Base-by-base conservation (phyloP, 176 grass and related monocot genomes). In the Oryza rufipogon region DNA sequence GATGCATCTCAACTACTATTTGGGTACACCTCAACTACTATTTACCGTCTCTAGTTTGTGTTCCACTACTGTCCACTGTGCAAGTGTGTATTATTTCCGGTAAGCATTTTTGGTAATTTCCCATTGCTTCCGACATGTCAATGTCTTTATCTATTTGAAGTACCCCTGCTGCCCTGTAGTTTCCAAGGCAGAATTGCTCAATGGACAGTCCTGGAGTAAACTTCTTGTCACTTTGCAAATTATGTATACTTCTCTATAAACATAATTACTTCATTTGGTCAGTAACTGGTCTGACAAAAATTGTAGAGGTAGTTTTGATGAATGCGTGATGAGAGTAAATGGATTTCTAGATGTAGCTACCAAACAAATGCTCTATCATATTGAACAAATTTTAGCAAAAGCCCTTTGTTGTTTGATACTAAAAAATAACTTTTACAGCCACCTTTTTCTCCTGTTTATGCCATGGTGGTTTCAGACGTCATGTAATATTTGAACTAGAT, bases 211-310 rank as follows among this genome's bases (percentile, higher is more conserved):
- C 11, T 9, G 26, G 17, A 66, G 26, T 52, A 32, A 52, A 41
- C 2, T 75, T 58, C 22, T 42, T 69, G n/a, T 68, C 63, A 15
- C 46, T 61, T 3, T 70, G 65, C 44, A n/a, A 22, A 77, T 77
- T 19, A 76, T 68, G 38, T 36, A 2, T 49, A 28, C 32, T 51
- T 25, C 41, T 58, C 22, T 38, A 7, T 54, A 38, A 70, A 34
- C 46, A 32, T 32, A 36, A 42, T 70, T 78, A 78, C 36, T 60
- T 76, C 17, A 33, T 19, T 64, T 42, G 76, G 76, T 78, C 11
- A 34, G 23, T 0, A 78, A 65, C 76, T 28, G 1, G 14, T 0
- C 19, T n/a, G 20, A 41, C 15, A 32, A 17, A 30, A 67, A 67
- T 16, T 32, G 33, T 7, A 70, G 6, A 41, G 66, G 0, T n/a